These are phyloP conservation scores for Proliferodiscus dingleyae DNA, from an alignment of 2,329 filamentous ascomycete species.

Conservation along the genomic window DNA sequence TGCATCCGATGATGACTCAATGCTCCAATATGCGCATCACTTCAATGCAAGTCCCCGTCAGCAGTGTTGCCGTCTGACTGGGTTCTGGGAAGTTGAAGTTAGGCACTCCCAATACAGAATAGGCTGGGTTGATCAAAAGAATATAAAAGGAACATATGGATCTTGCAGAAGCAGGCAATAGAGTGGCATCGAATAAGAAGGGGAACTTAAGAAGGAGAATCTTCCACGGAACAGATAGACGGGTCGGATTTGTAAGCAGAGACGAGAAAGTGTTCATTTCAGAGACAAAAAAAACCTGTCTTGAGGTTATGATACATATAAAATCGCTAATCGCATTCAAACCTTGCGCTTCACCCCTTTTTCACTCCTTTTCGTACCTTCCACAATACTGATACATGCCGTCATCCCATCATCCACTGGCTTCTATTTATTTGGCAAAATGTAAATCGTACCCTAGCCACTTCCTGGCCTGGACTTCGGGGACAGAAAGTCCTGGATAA, in stretches of 20 bases:
- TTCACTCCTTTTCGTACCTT: constrained; percentile 2
- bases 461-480: constrained; percentile 76
- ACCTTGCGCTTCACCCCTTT: neutral
- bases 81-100: too few species aligned
- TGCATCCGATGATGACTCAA: too few species aligned
- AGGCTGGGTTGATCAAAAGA: too few species aligned
- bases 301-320: constrained; percentile 13
- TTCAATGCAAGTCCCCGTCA: too few species aligned
- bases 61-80: too few species aligned
- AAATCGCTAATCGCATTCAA: constrained; percentile 20
- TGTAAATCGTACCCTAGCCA: constrained; percentile 97
- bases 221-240: neutral
- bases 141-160: too few species aligned
- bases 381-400: constrained; percentile 10
- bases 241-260: too few species aligned
- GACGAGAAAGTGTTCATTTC: neutral
- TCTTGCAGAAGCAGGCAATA: too few species aligned
- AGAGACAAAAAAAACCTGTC: neutral
- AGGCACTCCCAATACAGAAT: too few species aligned
- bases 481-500: constrained; percentile 77
- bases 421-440: constrained; percentile 76
- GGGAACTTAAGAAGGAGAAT: too few species aligned
- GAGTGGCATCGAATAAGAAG: too few species aligned
- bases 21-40: too few species aligned
- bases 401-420: neutral